Percentiles rank a stretch among this genome's conserved stretches.
These are phyloP conservation scores for Thecamonas trahens DNA, from an alignment of 78 protist species.

Conservation along the genomic window DNA sequence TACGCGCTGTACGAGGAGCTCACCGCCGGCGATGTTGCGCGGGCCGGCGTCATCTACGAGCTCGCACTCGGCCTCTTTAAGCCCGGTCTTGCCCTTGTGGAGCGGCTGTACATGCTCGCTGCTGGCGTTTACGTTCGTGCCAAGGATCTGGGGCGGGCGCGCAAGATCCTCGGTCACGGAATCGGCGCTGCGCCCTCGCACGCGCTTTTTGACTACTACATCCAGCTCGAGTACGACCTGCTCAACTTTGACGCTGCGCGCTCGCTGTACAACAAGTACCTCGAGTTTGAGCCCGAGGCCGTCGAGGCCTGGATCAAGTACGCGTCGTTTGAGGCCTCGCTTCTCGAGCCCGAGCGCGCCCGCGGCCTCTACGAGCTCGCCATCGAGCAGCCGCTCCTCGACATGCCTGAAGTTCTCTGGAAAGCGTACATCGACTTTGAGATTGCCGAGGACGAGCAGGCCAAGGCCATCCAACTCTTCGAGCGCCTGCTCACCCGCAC, in stretches of 20 bases:
- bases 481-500: conserved; percentile 65
- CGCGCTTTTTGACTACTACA: conserved; percentile 67
- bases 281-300: conserved; percentile 62
- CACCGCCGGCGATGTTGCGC: conserved; percentile 6
- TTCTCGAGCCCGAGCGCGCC: conserved; percentile 69
- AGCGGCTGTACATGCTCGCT: conserved; percentile 74
- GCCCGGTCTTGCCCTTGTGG: not conserved
- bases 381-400: conserved; percentile 74
- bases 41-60: not conserved
- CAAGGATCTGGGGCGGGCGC: conserved; percentile 58
- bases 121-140: conserved; percentile 88
- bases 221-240: conserved; percentile 71
- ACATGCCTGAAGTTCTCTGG: conserved; percentile 93
- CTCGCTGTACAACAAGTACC: conserved; percentile 67
- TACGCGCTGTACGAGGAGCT: conserved; percentile 92
- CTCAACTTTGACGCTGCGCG: conserved; percentile 82
- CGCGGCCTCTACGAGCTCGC: conserved; percentile 84
- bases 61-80: not conserved
- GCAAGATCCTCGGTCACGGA: conserved; percentile 58
- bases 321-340: conserved; percentile 77
- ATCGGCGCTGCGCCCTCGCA: conserved; percentile 49
- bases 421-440: conserved; percentile 68
- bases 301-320: conserved; percentile 72
- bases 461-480: conserved; percentile 58
- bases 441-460: conserved; percentile 33